A percentile compares a stretch with the other conserved stretches of the same genome.
Conservation (phyloP, 2,329 filamentous ascomycete species). For the Blumeria hordei region DNA sequence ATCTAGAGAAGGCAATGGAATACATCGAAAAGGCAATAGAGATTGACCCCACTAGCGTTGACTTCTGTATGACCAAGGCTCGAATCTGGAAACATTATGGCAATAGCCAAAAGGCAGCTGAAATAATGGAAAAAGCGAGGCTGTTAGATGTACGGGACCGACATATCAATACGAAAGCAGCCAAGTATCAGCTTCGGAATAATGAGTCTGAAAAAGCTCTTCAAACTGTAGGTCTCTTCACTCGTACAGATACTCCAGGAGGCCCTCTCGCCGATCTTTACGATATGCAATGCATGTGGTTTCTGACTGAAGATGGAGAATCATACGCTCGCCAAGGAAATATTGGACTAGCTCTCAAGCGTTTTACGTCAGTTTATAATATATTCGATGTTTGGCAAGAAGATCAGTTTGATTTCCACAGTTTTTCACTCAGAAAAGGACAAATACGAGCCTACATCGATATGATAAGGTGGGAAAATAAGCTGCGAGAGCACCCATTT, state of each 20-base stretch:
- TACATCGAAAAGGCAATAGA: slow-evolving; percentile 69
- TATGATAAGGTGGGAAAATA: slow-evolving; percentile 92
- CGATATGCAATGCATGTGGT: slow-evolving; percentile 99
- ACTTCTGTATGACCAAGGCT: slow-evolving; percentile 88
- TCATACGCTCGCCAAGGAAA: slow-evolving; percentile 65
- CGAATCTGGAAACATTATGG: slow-evolving; percentile 83
- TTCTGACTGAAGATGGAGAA: slow-evolving; percentile 81
- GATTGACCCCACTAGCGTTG: slow-evolving; percentile 56
- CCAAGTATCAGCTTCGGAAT: slow-evolving; percentile 88
- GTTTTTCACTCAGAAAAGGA: slow-evolving; percentile 87
- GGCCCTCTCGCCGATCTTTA: slow-evolving; percentile 76
- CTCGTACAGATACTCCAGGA: slow-evolving; percentile 66
- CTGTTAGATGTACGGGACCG: slow-evolving; percentile 72
- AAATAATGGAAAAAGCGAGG: slow-evolving; percentile 71
- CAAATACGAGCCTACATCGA: slow-evolving; percentile 88
- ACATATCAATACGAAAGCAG: slow-evolving; percentile 95
- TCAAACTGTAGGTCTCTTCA: slow-evolving; percentile 82
- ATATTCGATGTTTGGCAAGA: slow-evolving; percentile 97
- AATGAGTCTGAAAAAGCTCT: slow-evolving; percentile 71
- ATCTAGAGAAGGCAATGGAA: slow-evolving; percentile 57
- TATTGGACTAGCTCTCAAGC: slow-evolving; percentile 67
- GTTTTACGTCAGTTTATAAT: slow-evolving; percentile 67
- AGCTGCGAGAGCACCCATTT: slow-evolving; percentile 76
- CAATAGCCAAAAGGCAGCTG: slow-evolving; percentile 53
- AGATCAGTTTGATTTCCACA: slow-evolving; percentile 97